Evolutionary conservation across 2,329 filamentous ascomycete species (phyloP), one percentile per base, ranked within the genome.

Genomic region (Fusarium poae): DNA sequence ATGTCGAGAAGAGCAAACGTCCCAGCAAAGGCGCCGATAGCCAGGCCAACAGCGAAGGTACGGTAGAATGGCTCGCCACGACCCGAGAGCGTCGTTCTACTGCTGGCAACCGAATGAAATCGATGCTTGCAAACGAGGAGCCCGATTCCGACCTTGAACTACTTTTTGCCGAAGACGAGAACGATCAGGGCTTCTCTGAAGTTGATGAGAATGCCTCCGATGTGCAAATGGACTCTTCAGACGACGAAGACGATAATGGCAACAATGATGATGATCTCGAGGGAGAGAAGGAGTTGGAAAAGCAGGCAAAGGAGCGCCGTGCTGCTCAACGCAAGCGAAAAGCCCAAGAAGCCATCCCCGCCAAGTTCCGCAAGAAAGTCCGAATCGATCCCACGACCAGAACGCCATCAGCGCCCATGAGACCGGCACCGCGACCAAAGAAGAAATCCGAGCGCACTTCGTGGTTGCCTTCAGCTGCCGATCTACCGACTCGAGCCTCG

Each of bases 211-310:
- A 87, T 55, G 88, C 82, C 4, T 92, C 91, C 3, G 95, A 97
- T 76, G 89, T 92, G 71, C 90, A 92, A 46, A 91, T 97, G 83
- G 93, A 97, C 74, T 94, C 92, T 16, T 97, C 93, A 0, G 92
- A 89, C 0, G 92, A 93, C 68, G 91, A 94, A 46, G 93, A 96
- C 49, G 93, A 97, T 63, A 91, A 93, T 60, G 70, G 73, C 25
- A 84, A 91, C 37, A 80, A 79, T 56, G 77, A 76, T 29, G 86
- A 96, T 70, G 93, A 97, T 42, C 79, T 96, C 6, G 92, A 93
- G 58, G 96, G 96, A 34, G 96, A 99, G 80, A 91, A 90, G 74
- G 93, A 97, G 79, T 79, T 99, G 56, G 89, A 96, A 79, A 90
- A 88, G 68, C 88, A 91, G 72, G 93, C 91, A 60, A 90, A 89